These are phyloP conservation scores for Pseudozyma sp. DNA, from an alignment of 1,284 basidiomycete genomes.

Conservation along the genomic window DNA sequence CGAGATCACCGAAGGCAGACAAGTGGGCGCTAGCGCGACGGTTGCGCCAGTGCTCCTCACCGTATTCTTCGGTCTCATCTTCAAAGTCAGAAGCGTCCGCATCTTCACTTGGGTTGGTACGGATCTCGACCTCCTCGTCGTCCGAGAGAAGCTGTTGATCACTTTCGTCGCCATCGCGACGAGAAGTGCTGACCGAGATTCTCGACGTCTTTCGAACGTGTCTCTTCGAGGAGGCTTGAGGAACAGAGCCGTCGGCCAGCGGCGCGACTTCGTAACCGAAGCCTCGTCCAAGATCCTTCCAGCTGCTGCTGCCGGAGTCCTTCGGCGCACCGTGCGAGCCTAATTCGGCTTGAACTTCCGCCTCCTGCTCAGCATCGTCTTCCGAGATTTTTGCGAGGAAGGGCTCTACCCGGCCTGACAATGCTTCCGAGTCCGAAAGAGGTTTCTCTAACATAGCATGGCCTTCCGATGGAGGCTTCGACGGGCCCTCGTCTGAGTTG, in stretches of 20 bases:
- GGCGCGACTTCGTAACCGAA: slow-evolving; percentile 56
- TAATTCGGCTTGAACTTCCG: neutral
- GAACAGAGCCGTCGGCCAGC: neutral
- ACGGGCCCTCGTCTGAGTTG: slow-evolving; percentile 35
- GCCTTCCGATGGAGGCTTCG: slow-evolving; percentile 27
- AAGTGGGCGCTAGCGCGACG: slow-evolving; percentile 26
- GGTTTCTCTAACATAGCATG: slow-evolving; percentile 25
- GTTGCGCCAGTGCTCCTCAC: slow-evolving; percentile 29
- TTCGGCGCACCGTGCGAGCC: slow-evolving; percentile 2
- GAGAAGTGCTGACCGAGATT: slow-evolving; percentile 41
- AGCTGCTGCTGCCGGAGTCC: slow-evolving; percentile 20
- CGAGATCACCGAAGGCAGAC: slow-evolving; percentile 23
- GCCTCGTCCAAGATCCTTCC: slow-evolving; percentile 56
- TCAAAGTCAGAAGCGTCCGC: slow-evolving; percentile 58
- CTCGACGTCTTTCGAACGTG: slow-evolving; percentile 39
- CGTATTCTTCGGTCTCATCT: slow-evolving; percentile 38
- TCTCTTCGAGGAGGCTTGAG: neutral
- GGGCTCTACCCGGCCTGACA: slow-evolving; percentile 5
- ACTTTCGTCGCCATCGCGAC: slow-evolving; percentile 26
- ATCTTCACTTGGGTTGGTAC: slow-evolving; percentile 62
- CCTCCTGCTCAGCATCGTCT: slow-evolving; percentile 26
- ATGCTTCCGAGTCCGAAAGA: slow-evolving; percentile 33
- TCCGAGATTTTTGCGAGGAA: slow-evolving; percentile 28
- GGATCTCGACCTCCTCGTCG: slow-evolving; percentile 44
- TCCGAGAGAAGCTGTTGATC: slow-evolving; percentile 20